A percentile compares a stretch with the other conserved stretches of the same genome.
phyloP scores from a whole-genome alignment of 176 grass and related monocot species.

The Urochloa ruziziensis region DNA sequence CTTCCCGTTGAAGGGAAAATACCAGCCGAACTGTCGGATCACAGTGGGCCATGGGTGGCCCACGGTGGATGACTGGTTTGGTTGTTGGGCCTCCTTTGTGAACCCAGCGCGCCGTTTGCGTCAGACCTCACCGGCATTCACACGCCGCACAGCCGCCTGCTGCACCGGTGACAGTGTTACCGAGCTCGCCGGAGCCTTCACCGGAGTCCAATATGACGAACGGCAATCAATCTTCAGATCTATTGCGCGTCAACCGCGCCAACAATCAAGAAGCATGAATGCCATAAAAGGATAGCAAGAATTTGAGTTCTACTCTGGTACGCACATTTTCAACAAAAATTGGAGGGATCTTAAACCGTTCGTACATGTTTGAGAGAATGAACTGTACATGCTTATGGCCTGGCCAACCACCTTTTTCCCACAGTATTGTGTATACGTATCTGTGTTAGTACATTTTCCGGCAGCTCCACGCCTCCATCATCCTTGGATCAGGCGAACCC shows the following conservation, averaged over 20 bases:
- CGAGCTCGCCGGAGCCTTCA: no score
- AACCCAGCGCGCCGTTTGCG: no score
- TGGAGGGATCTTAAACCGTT: not conserved
- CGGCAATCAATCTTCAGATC: not conserved
- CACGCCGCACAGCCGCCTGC: no score
- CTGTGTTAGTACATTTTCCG: conserved; percentile 21
- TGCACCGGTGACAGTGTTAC: no score
- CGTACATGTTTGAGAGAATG: conserved; percentile 1
- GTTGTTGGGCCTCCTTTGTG: no score
- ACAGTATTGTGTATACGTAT: conserved; percentile 7
- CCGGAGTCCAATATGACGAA: not conserved
- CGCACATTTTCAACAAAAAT: conserved; percentile 2
- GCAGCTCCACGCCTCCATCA: not conserved
- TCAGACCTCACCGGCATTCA: no score
- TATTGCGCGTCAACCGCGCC: not conserved
- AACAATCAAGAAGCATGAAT: not conserved
- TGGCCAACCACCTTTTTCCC: conserved; percentile 6
- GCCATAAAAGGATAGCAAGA: not conserved
- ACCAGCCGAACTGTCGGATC: no score
- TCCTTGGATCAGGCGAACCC: not conserved
- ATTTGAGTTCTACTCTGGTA: not conserved
- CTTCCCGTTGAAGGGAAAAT: no score
- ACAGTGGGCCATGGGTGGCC: no score
- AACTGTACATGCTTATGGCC: conserved; percentile 33
- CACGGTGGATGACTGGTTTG: no score